Evolutionary conservation across 2,329 filamentous ascomycete species (phyloP).

Genomic region (Talaromyces sp.): DNA sequence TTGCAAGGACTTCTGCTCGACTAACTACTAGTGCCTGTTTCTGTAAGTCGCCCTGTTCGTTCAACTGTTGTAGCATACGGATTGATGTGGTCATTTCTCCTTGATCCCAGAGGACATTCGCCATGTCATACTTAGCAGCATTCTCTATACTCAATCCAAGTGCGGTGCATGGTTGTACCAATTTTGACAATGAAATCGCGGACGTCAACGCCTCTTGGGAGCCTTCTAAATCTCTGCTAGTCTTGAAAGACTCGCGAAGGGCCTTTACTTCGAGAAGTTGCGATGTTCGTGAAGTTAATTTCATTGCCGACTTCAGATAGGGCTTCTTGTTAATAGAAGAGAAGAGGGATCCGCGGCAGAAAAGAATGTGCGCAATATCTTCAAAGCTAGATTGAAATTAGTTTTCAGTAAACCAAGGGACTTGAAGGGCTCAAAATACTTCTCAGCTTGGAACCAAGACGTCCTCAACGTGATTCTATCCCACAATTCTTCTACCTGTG

Average conservation of each 20-base stretch:
- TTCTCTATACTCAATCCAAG: slow-evolving; percentile 75
- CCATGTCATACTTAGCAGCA: slow-evolving; percentile 74
- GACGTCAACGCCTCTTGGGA: slow-evolving; percentile 84
- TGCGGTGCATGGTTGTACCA: slow-evolving; percentile 66
- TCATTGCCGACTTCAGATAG: slow-evolving; percentile 59
- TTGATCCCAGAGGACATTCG: slow-evolving; percentile 90
- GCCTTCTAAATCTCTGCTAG: slow-evolving; percentile 76
- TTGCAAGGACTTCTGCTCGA: slow-evolving; percentile 75
- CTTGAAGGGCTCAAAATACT: slow-evolving; percentile 46
- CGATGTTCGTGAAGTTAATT: slow-evolving; percentile 60
- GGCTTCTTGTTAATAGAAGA: slow-evolving; percentile 71
- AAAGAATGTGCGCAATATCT: slow-evolving; percentile 76
- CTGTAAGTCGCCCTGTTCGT: slow-evolving; percentile 58
- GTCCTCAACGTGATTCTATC: slow-evolving; percentile 62
- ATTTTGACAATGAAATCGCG: slow-evolving; percentile 74
- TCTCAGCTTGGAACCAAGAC: slow-evolving; percentile 77
- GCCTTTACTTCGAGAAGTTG: slow-evolving; percentile 71
- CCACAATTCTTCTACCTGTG: slow-evolving; percentile 62
- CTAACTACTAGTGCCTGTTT: slow-evolving; percentile 70
- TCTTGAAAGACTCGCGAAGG: slow-evolving; percentile 69
- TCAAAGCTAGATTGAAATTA: slow-evolving; percentile 33
- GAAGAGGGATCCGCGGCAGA: slow-evolving; percentile 77
- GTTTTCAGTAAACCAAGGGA: neutral
- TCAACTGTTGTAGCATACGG: slow-evolving; percentile 74
- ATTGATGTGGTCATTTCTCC: slow-evolving; percentile 88